A percentile compares a stretch with the other conserved stretches of the same genome.
phyloP scores from a whole-genome alignment of 148 eudicot species.

The Dianthus caryophyllus region DNA sequence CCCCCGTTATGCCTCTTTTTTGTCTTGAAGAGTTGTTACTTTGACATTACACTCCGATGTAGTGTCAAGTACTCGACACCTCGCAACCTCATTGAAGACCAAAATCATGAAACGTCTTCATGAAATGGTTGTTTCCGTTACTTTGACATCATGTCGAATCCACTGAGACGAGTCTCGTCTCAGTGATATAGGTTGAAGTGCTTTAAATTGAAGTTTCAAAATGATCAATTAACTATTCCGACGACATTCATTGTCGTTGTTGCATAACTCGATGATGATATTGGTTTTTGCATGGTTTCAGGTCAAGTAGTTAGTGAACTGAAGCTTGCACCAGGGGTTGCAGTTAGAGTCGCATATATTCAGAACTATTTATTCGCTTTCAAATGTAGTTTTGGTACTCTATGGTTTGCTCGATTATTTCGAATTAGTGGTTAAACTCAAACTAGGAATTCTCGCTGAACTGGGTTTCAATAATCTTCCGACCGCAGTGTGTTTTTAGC shows the following conservation, averaged over 20 bases:
- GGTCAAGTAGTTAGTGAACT: constrained; percentile 16
- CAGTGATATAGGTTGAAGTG: background rate
- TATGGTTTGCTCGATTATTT: constrained; percentile 2
- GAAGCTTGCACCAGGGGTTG: constrained; percentile 7
- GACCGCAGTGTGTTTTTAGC: background rate
- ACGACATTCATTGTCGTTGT: background rate
- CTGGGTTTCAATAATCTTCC: constrained; percentile 11
- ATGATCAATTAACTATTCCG: background rate
- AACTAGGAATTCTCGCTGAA: constrained; percentile 4
- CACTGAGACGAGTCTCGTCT: background rate
- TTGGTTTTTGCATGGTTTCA: constrained; percentile 10
- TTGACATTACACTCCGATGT: too few relatives aligned
- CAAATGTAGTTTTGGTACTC: constrained; percentile 12
- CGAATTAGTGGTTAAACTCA: background rate
- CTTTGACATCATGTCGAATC: too few relatives aligned
- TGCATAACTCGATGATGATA: background rate
- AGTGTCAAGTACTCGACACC: too few relatives aligned
- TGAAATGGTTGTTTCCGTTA: too few relatives aligned
- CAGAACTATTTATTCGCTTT: constrained; percentile 8
- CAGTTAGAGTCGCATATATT: constrained; percentile 4
- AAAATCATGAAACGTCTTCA: too few relatives aligned
- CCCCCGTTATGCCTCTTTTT: background rate
- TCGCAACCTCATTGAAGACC: too few relatives aligned
- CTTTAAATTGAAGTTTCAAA: background rate
- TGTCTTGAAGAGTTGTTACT: too few relatives aligned